These are phyloP conservation scores for Hemileccinum impolitum DNA, from an alignment of 768 basidiomycete species.

Conservation along the genomic window DNA sequence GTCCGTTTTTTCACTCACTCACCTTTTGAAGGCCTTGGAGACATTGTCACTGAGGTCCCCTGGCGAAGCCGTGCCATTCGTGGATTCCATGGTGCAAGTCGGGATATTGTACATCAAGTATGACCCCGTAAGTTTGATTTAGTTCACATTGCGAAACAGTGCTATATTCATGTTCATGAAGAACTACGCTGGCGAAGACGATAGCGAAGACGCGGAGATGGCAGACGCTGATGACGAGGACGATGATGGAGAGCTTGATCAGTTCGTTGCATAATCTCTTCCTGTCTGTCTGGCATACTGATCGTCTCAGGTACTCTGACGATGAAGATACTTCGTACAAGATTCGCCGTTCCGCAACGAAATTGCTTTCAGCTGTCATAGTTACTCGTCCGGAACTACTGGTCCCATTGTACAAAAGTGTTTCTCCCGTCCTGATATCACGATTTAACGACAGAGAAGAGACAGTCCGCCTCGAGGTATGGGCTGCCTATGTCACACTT, in stretches of 20 bases:
- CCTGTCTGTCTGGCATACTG: not conserved
- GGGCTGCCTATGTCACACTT: slow-evolving; percentile 79
- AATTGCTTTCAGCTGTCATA: slow-evolving; percentile 80
- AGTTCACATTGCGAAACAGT: not conserved
- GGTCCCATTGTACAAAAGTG: slow-evolving; percentile 70
- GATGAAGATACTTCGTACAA: slow-evolving; percentile 99
- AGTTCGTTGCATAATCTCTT: slow-evolving; percentile 43
- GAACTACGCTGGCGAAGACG: slow-evolving; percentile 75
- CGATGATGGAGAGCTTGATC: slow-evolving; percentile 77
- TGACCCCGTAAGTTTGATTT: slow-evolving; percentile 64
- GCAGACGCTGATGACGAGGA: slow-evolving; percentile 65
- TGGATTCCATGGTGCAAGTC: slow-evolving; percentile 63
- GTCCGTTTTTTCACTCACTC: slow-evolving; percentile 9
- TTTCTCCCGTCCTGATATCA: slow-evolving; percentile 86
- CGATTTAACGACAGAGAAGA: slow-evolving; percentile 94
- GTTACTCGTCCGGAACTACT: slow-evolving; percentile 89
- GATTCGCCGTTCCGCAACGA: slow-evolving; percentile 90
- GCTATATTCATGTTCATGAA: slow-evolving; percentile 32
- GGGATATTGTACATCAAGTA: slow-evolving; percentile 83
- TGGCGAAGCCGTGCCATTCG: slow-evolving; percentile 70
- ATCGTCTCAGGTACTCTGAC: slow-evolving; percentile 74
- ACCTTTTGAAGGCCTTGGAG: slow-evolving; percentile 62
- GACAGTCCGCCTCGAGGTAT: slow-evolving; percentile 89
- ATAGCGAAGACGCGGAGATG: slow-evolving; percentile 62
- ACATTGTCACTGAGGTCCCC: slow-evolving; percentile 81